Percentiles rank a stretch among this genome's conserved stretches.
Conservation (phyloP, 345 rosid species). For the Gynandropsis gynandra region DNA sequence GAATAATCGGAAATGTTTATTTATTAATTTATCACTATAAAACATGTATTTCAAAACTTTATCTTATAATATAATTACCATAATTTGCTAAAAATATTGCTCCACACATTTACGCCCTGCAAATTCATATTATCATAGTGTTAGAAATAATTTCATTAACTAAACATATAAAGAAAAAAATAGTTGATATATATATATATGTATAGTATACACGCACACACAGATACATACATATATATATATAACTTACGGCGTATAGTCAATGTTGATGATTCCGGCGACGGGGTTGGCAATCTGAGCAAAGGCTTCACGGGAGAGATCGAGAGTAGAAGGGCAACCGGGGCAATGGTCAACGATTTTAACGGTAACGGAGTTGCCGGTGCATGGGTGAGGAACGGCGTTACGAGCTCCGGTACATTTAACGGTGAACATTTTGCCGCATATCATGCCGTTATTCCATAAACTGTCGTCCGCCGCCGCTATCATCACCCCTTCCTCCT, state of each 20-base stretch:
- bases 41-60: too few species aligned
- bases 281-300: slow-evolving; percentile 32
- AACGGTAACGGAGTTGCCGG: slow-evolving; percentile 27
- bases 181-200: too few species aligned
- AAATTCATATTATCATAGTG: too few species aligned
- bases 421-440: slow-evolving; percentile 37
- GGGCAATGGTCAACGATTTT: slow-evolving; percentile 40
- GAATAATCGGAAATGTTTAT: too few species aligned
- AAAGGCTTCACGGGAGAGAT: slow-evolving; percentile 46
- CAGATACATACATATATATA: too few species aligned
- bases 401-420: slow-evolving; percentile 35
- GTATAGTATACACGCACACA: too few species aligned
- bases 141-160: too few species aligned
- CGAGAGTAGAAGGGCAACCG: slow-evolving; percentile 31
- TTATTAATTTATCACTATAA: too few species aligned
- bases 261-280: slow-evolving; percentile 36
- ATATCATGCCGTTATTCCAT: slow-evolving; percentile 38
- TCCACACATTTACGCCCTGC: too few species aligned
- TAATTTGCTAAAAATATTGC: too few species aligned
- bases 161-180: not conserved
- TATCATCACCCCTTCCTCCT: slow-evolving; percentile 28
- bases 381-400: slow-evolving; percentile 35
- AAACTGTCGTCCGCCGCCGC: slow-evolving; percentile 44
- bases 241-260: slow-evolving; percentile 20
- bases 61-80: too few species aligned